These are phyloP conservation scores for Tardiomyces depauwii DNA, from an alignment of 1,139 yeast species.

Conservation along the genomic window DNA sequence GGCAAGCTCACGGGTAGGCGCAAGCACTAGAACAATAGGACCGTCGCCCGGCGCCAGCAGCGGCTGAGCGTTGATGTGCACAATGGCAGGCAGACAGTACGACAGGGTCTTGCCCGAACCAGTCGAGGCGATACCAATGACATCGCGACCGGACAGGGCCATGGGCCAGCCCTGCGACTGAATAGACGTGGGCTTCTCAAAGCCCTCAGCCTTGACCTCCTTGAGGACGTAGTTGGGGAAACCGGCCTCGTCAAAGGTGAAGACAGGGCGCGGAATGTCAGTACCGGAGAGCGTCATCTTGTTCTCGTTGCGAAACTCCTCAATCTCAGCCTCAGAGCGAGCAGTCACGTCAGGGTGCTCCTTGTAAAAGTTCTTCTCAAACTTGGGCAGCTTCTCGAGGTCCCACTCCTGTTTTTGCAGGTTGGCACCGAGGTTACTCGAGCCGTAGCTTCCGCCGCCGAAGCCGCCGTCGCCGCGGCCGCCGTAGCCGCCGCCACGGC, in stretches of 20 bases:
- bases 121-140: constrained; percentile 97
- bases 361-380: constrained; percentile 88
- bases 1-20: constrained; percentile 98
- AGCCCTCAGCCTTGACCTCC: constrained; percentile 88
- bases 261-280: constrained; percentile 90
- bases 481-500: constrained; percentile 23
- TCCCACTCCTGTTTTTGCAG: constrained; percentile 73
- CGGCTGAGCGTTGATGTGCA: constrained; percentile 97
- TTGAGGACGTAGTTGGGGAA: constrained; percentile 87
- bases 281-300: constrained; percentile 80
- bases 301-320: constrained; percentile 63
- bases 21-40: constrained; percentile 89
- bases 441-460: constrained; percentile 27
- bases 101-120: constrained; percentile 98
- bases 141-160: constrained; percentile 98
- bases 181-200: constrained; percentile 87
- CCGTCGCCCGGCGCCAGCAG: constrained; percentile 90
- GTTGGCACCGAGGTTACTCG: constrained; percentile 43
- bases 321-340: constrained; percentile 65
- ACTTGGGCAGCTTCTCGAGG: constrained; percentile 51
- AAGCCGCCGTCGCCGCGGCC: constrained; percentile 24
- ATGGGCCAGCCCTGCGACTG: constrained; percentile 99
- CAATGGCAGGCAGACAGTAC: constrained; percentile 92
- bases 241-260: constrained; percentile 89
- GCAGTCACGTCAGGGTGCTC: constrained; percentile 72